phyloP scores from a whole-genome alignment of 805 yeast species.

The Babjeviella inositovora region DNA sequence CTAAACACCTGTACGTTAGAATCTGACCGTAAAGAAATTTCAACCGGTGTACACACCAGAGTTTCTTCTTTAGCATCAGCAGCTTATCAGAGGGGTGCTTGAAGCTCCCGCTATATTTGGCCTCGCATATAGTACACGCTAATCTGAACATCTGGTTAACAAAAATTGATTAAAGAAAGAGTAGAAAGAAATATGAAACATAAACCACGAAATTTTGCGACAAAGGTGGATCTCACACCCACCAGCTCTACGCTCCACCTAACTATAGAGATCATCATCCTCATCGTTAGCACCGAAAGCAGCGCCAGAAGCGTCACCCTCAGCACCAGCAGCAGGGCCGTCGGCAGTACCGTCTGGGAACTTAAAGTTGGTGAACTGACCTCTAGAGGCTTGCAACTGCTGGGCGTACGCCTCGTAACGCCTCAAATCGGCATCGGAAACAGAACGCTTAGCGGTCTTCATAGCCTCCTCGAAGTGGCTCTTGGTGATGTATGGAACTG shows the following conservation, averaged over 20 bases:
- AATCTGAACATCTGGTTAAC: too few relatives aligned
- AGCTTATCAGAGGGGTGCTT: too few relatives aligned
- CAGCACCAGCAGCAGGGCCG: constrained; percentile 11
- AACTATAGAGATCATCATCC: constrained; percentile 26
- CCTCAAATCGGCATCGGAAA: constrained; percentile 92
- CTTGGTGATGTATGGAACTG: constrained; percentile 89
- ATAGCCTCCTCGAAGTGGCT: constrained; percentile 97
- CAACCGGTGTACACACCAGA: too few relatives aligned
- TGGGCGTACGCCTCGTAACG: constrained; percentile 98
- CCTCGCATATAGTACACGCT: too few relatives aligned
- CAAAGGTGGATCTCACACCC: too few relatives aligned
- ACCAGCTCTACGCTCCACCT: constrained; percentile 1
- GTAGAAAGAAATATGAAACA: too few relatives aligned
- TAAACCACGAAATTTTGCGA: too few relatives aligned
- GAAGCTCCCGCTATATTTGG: too few relatives aligned
- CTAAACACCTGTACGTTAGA: too few relatives aligned
- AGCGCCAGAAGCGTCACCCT: constrained; percentile 14
- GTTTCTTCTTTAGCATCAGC: too few relatives aligned
- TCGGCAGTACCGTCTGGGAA: constrained; percentile 37
- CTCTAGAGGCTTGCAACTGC: constrained; percentile 91
- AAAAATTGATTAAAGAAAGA: too few relatives aligned
- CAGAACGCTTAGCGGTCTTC: constrained; percentile 98
- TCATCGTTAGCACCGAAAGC: constrained; percentile 36
- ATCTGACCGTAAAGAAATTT: too few relatives aligned
- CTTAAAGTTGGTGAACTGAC: constrained; percentile 81